Evolutionary conservation across 2,329 filamentous ascomycete genomes (phyloP), one percentile per base, ranked within the genome.

Genomic region (Microdochium bolleyi): DNA sequence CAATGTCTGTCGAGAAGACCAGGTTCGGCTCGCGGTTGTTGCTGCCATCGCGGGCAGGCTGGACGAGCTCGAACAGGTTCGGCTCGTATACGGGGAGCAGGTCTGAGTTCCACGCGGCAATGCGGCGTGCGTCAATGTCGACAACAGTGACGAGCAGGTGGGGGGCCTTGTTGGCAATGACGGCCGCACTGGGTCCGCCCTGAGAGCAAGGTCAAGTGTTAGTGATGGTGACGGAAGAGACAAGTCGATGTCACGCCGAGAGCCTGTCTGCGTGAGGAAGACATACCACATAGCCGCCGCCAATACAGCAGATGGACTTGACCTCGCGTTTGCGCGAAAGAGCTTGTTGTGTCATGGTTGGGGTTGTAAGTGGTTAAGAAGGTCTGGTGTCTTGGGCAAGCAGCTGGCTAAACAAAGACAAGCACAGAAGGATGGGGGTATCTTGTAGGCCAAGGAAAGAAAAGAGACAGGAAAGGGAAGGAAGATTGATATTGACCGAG

Each of bases 71-170:
- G 52, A 78, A 72, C 24, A 92, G 74, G 11, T 84, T 85, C 0
- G 86, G 85, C 68, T 92, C 88, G 67, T 88, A 85, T 56, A 92
- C 88, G 46, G 88, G 88, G 16, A 89, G 79, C 57, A 86, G 78
- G 48, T 77, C 74, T 1, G 87, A 88, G 60, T 89, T 86, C 88
- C 88, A 92, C 55, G 80, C 78, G 50, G 76, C 76, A 56, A 92
- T 89, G 48, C 87, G 81, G 38, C 66, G 69, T 51, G 73, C 73
- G 64, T 89, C 84, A 55, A 80, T 74, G 64, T 92, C 88, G 34
- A 91, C 83, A n/a, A 92, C 87, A 21, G 83, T 88, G 41, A 92
- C 85, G 49, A 75, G 76, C 59, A 90, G 78, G 52, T 83, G 69
- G 2, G 87, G 87, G 65, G 89, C 89, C 58, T 89, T 80, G 62